phyloP scores from a whole-genome alignment of 495 filamentous ascomycete species.

The Hypoxylon trugodes region DNA sequence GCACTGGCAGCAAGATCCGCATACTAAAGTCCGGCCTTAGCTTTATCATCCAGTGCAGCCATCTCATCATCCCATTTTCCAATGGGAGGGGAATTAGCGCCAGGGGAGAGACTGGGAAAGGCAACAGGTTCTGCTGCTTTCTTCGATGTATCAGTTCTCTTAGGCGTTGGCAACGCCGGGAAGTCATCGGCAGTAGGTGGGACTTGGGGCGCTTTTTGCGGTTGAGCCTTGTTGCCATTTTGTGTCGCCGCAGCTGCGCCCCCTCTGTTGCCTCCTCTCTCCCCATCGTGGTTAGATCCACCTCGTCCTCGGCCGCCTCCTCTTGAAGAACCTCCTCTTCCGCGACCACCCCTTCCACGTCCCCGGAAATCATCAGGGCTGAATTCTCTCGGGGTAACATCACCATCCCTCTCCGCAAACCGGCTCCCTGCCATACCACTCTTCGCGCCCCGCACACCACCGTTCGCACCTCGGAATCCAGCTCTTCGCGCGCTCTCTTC shows the following conservation, averaged over 20 bases:
- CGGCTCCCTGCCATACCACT: conserved; percentile 46
- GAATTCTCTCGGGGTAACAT: conserved; percentile 32
- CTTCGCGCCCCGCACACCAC: conserved; percentile 49
- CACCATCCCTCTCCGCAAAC: conserved; percentile 41
- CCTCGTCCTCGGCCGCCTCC: conserved; percentile 37
- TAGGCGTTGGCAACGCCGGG: conserved; percentile 50
- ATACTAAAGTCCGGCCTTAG: background rate
- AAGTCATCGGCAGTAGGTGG: conserved; percentile 50
- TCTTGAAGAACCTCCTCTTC: conserved; percentile 34
- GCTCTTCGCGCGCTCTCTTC: conserved; percentile 42
- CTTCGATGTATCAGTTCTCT: conserved; percentile 42
- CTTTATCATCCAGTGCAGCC: conserved; percentile 47
- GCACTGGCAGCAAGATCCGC: background rate
- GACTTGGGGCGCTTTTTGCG: conserved; percentile 28
- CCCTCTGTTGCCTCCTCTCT: conserved; percentile 11
- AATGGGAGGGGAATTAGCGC: conserved; percentile 40
- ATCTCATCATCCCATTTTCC: conserved; percentile 61
- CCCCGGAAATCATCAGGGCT: conserved; percentile 41
- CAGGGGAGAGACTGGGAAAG: conserved; percentile 15
- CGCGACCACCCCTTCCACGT: conserved; percentile 39
- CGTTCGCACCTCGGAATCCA: conserved; percentile 52
- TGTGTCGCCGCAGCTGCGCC: conserved; percentile 13
- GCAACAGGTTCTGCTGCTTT: conserved; percentile 6
- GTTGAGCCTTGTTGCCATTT: conserved; percentile 30
- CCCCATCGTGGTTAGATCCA: conserved; percentile 36